Evolutionary conservation across 805 yeast genomes (phyloP).

Genomic region (Candida saitoana): DNA sequence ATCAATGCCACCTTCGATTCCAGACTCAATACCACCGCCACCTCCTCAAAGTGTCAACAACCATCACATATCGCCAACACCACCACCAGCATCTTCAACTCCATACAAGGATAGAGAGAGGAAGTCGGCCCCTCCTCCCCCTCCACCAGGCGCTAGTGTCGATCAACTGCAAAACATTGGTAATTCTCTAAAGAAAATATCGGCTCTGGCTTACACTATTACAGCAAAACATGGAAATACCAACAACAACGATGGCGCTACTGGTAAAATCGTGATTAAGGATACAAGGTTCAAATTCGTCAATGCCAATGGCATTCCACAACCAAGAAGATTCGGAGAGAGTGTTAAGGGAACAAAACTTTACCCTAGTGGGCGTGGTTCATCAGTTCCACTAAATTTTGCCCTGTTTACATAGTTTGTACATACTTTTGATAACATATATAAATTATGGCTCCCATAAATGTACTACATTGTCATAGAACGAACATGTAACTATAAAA

Average conservation of each 20-base stretch:
- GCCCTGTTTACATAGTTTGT: slow-evolving; percentile 17
- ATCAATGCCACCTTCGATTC: slow-evolving; percentile 11
- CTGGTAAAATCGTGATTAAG: slow-evolving; percentile 50
- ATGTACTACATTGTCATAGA: slow-evolving; percentile 82
- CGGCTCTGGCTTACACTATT: slow-evolving; percentile 64
- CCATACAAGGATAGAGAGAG: slow-evolving; percentile 13
- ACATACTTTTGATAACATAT: neutral
- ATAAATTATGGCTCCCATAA: slow-evolving; percentile 47
- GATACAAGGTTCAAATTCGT: slow-evolving; percentile 67
- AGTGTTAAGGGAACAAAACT: slow-evolving; percentile 50
- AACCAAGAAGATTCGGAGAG: slow-evolving; percentile 77
- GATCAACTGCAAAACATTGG: slow-evolving; percentile 46
- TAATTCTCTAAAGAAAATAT: slow-evolving; percentile 52
- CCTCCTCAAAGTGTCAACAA: slow-evolving; percentile 7
- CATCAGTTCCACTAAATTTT: slow-evolving; percentile 81
- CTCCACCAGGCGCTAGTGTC: slow-evolving; percentile 24
- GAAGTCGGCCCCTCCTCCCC: slow-evolving; percentile 31
- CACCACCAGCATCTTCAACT: slow-evolving; percentile 18
- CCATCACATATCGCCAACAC: slow-evolving; percentile 12
- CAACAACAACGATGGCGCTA: slow-evolving; percentile 12
- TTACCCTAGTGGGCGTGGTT: slow-evolving; percentile 94
- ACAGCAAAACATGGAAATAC: slow-evolving; percentile 28
- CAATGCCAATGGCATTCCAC: slow-evolving; percentile 69
- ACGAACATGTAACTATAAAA: slow-evolving; percentile 76
- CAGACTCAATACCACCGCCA: slow-evolving; percentile 30